Conservation (phyloP, 352 stramenopile genomes). For the Phytopythium vexans region DNA sequence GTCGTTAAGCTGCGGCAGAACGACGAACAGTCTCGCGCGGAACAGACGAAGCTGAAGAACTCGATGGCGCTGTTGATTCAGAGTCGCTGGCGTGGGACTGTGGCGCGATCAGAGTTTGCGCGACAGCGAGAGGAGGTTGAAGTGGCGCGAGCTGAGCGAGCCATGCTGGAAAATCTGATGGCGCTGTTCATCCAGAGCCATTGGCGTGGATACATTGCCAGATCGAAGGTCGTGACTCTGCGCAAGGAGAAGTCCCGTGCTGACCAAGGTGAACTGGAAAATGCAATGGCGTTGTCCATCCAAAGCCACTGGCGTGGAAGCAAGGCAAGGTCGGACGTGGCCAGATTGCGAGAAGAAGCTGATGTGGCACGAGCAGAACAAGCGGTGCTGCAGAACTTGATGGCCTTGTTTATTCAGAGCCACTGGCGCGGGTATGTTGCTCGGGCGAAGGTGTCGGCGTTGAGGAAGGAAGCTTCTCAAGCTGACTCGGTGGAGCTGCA, state of each 20-base stretch:
- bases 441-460: constrained; percentile 2
- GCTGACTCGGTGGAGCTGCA: background rate
- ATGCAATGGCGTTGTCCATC: constrained; percentile 1
- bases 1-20: constrained; percentile 8
- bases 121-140: constrained; percentile 11
- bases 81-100: constrained; percentile 19
- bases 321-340: constrained; percentile 2
- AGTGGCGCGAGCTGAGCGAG: constrained; percentile 12
- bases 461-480: constrained; percentile 2
- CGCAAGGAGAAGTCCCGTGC: constrained; percentile 11
- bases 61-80: constrained; percentile 23
- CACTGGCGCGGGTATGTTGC: constrained; percentile 20
- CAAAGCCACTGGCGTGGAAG: constrained; percentile 4
- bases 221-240: constrained; percentile 7
- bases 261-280: constrained; percentile 8
- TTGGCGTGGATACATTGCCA: constrained; percentile 22
- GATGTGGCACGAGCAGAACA: no score
- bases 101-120: background rate
- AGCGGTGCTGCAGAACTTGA: background rate
- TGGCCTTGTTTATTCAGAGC: constrained; percentile 23
- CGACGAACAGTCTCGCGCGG: constrained; percentile 1
- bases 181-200: constrained; percentile 22
- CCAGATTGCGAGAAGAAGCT: constrained; percentile 5
- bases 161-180: constrained; percentile 22
- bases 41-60: constrained; percentile 4